Percentiles rank a stretch among this genome's conserved stretches.
Evolutionary conservation across 78 protist genomes (phyloP).

Genomic region (Dictyostelium purpureum): DNA sequence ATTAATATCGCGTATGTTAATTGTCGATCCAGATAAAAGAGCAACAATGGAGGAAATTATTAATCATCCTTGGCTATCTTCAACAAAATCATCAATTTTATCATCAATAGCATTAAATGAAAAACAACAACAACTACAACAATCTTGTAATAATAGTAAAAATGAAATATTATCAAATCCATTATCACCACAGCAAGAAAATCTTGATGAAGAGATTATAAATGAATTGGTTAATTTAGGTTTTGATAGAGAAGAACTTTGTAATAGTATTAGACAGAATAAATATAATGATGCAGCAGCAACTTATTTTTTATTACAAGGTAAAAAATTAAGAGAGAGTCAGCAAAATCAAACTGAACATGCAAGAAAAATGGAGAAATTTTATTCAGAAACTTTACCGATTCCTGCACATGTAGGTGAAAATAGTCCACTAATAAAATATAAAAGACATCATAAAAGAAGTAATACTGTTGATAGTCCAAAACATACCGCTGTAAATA

Average conservation of each 20-base stretch:
- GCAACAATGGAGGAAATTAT: slow-evolving; percentile 69
- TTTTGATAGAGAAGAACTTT: slow-evolving; percentile 45
- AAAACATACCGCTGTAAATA: not conserved
- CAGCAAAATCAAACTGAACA: not conserved
- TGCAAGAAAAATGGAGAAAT: not conserved
- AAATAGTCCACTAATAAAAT: slow-evolving; percentile 67
- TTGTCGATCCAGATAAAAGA: slow-evolving; percentile 92
- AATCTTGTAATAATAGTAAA: not conserved
- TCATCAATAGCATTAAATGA: not conserved
- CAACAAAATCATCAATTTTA: not conserved
- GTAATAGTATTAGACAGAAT: slow-evolving; percentile 39
- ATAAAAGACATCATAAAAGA: slow-evolving; percentile 69
- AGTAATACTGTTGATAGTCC: slow-evolving; percentile 68
- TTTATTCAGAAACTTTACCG: slow-evolving; percentile 47
- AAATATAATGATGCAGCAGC: slow-evolving; percentile 68
- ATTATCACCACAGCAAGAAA: not conserved
- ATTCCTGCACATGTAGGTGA: slow-evolving; percentile 63
- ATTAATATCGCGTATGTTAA: slow-evolving; percentile 95
- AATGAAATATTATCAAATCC: not conserved
- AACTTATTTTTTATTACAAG: slow-evolving; percentile 46
- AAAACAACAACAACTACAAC: not conserved
- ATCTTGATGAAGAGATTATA: slow-evolving; percentile 32
- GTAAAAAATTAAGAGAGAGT: slow-evolving; percentile 31
- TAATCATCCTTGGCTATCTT: slow-evolving; percentile 56
- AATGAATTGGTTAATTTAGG: slow-evolving; percentile 45